These are phyloP conservation scores for Xylaria digitata DNA, from an alignment of 2,329 filamentous ascomycete species.

Conservation along the genomic window DNA sequence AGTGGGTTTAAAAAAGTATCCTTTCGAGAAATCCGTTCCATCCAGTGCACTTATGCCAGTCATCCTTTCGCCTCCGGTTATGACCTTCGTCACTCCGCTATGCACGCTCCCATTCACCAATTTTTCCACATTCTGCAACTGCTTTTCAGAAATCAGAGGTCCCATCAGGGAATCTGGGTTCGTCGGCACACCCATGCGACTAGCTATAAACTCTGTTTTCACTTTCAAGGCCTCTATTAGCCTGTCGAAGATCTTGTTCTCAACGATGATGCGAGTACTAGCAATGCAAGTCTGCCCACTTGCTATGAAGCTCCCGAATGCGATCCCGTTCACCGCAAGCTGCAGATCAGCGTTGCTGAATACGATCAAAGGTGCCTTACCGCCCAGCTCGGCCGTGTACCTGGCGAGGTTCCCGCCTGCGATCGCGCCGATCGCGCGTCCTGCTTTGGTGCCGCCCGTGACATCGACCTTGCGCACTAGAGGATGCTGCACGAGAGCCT, in stretches of 20 bases:
- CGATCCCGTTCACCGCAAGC: constrained; percentile 75
- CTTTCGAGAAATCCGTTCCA: constrained; percentile 62
- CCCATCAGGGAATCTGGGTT: constrained; percentile 72
- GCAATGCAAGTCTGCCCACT: constrained; percentile 72
- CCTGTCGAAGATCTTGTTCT: constrained; percentile 72
- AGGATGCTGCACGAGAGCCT: constrained; percentile 63
- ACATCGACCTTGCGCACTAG: constrained; percentile 75
- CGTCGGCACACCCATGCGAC: constrained; percentile 67
- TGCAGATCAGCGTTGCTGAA: constrained; percentile 73
- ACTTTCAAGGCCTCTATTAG: constrained; percentile 72
- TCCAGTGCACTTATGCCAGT: constrained; percentile 61
- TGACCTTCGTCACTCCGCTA: constrained; percentile 53
- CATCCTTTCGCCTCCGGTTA: constrained; percentile 62
- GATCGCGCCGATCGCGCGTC: constrained; percentile 73
- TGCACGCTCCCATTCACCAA: constrained; percentile 74
- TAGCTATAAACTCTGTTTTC: constrained; percentile 67
- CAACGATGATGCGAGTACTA: constrained; percentile 79
- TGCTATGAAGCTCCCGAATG: constrained; percentile 67
- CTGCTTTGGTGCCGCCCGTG: constrained; percentile 79
- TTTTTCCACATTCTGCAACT: constrained; percentile 74
- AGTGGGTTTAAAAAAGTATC: constrained; percentile 85
- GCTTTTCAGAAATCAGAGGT: constrained; percentile 68
- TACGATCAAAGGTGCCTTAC: constrained; percentile 76
- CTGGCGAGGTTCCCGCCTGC: constrained; percentile 74
- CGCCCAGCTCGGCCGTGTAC: constrained; percentile 77